Base-by-base conservation (phyloP, 495 filamentous ascomycete genomes). In the Podospora didyma region DNA sequence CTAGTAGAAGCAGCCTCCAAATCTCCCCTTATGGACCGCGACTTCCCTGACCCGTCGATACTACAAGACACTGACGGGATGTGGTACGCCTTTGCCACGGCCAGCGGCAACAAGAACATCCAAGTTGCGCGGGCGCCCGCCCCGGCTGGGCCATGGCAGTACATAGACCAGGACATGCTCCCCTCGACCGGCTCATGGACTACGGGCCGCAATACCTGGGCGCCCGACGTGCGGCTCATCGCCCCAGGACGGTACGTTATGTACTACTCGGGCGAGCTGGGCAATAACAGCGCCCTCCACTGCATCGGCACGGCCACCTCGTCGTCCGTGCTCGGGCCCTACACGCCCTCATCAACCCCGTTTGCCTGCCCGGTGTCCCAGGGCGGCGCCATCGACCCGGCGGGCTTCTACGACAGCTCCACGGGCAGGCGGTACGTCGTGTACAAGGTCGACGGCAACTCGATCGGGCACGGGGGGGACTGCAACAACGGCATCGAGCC, bases 401-500 rank as follows among this genome's bases (percentile, higher is more conserved):
- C 76, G 1, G 80, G 78, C 0, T 86, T 83, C 63, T 44, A 61
- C 12, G 81, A 86, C 58, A 57, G 48, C 3, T 56, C 48, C 0
- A 79, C 81, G 46, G 79, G 81, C 37, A 75, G 62, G n/a, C 71
- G 75, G 7, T 86, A 83, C 52, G 74, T 86, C 6, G 62, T 82
- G 1, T 87, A 82, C 71, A 87, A 87, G 60, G 71, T 87, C 7
- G 81, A 88, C 64, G 84, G 84, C 22, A 86, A 83, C 58, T 76
- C 73, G 58, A 57, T 83, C 34, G 82, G 84, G 16, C 62, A 80
- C 47, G 82, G 84, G 24, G 82, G 80, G 4, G 64, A 73, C 57
- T 86, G 84, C 66, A 72, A 76, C 46, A 87, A 85, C 63, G 73
- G 71, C 19, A 65, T 79, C 19, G 63, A 57, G 7, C 79, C 81